phyloP scores from a whole-genome alignment of 1,284 basidiomycete species.

The Heterobasidion irregulare region DNA sequence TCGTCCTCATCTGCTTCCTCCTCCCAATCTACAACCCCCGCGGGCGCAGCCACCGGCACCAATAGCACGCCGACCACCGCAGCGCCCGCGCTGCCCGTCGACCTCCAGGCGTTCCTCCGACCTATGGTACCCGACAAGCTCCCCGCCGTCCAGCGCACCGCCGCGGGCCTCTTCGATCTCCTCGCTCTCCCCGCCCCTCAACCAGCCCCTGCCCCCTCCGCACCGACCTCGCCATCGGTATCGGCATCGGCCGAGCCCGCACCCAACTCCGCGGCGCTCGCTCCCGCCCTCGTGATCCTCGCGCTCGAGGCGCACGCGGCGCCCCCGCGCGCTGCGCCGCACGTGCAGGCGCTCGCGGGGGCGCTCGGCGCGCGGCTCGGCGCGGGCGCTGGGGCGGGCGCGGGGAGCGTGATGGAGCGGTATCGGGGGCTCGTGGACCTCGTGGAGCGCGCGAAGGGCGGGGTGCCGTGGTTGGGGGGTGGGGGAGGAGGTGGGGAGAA shows the following conservation, averaged over 20 bases:
- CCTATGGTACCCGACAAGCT: conserved; percentile 14
- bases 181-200: conserved; percentile 18
- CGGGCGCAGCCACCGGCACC: neutral
- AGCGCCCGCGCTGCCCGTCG: neutral
- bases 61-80: conserved; percentile 10
- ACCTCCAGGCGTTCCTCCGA: conserved; percentile 3
- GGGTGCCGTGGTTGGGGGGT: conserved; percentile 61
- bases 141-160: conserved; percentile 40
- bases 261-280: conserved; percentile 24
- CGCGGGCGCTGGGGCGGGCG: conserved; percentile 32
- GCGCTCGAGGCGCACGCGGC: conserved; percentile 53
- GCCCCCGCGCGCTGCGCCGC: conserved; percentile 32
- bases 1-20: too few species aligned
- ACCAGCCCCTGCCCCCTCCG: neutral
- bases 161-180: conserved; percentile 45
- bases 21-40: conserved; percentile 1
- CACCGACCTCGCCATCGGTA: neutral
- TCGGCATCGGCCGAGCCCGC: conserved; percentile 18
- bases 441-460: conserved; percentile 48
- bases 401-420: conserved; percentile 41
- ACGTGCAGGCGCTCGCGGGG: conserved; percentile 44
- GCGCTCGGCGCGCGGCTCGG: conserved; percentile 43
- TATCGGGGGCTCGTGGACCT: conserved; percentile 58
- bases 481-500: conserved; percentile 22
- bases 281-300: conserved; percentile 64